Evolutionary conservation across 2,329 filamentous ascomycete species (phyloP), one percentile per base, ranked within the genome.

Genomic region (Cryphonectria naterciae): DNA sequence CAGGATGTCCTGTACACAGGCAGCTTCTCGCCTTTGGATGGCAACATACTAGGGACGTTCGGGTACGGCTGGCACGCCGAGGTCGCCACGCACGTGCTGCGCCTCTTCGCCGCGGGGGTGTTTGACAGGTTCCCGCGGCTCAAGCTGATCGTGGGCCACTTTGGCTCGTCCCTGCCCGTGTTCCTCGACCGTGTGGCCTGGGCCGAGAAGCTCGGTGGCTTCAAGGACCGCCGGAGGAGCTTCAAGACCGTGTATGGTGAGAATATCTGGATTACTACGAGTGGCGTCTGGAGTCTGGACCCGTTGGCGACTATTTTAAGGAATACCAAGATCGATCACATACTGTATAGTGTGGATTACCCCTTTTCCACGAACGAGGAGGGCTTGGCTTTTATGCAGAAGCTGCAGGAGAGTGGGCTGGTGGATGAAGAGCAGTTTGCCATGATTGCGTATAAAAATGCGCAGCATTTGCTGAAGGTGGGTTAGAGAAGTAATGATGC

Each of bases 281-380:
- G 56, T 25, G 56, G 56, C 4, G 22, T 28, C 13, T 64, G 49
- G 32, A 62, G 49, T 10, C 28, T 68, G n/a, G 49, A 39, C 22
- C 56, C 67, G 13, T 5, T 64, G 37, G 54, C 56, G 32, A 39
- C 32, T 3, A 52, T 64, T 17, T 19, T 43, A 41, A 39, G 56
- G 37, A 68, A 52, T 35, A 68, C 66, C 35, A n/a, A 13, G 22
- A 43, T 63, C 22, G 56, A 64, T n/a, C 67, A 68, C 28, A 32
- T 68, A 19, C 25, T 68, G 19, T 68, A 62, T 43, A 68, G 52
- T n/a, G 66, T 68, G 4, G 66, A 62, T 49, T 68, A 68, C 43
- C 66, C 66, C 19, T 46, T 62, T 4, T 39, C 66, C 22, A 15
- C 49, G n/a, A 68, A 62, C 35, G 66, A 68, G 35, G 37, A 32